Evolutionary conservation across 345 rosid genomes (phyloP).

Genomic region (Citrus sp.): DNA sequence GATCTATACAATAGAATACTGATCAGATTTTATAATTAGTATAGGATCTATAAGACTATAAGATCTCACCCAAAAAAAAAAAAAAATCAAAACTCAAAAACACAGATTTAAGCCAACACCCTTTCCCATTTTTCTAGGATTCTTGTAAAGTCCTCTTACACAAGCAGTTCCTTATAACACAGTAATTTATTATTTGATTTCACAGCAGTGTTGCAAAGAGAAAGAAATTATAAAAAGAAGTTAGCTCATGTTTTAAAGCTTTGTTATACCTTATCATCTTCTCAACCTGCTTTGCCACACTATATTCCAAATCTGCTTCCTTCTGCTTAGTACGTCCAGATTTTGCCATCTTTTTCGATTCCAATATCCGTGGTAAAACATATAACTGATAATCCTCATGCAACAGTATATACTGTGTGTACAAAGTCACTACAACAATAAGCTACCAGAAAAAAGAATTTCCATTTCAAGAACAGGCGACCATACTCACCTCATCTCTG

Average conservation of each 20-base stretch:
- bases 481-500: conserved; percentile 83
- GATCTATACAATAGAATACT: too few species aligned
- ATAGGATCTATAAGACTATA: too few species aligned
- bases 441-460: conserved; percentile 21
- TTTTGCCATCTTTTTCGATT: conserved; percentile 98
- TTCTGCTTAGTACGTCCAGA: conserved; percentile 92
- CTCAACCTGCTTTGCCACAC: conserved; percentile 98
- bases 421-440: conserved; percentile 23
- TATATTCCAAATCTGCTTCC: conserved; percentile 94
- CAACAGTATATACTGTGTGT: conserved; percentile 74
- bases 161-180: background rate
- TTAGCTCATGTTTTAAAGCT: background rate
- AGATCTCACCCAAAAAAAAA: too few species aligned
- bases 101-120: too few species aligned
- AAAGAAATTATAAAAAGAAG: background rate
- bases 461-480: conserved; percentile 2
- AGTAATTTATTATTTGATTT: background rate
- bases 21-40: too few species aligned
- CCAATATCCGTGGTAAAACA: conserved; percentile 93
- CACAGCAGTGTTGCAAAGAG: background rate
- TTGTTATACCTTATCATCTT: conserved; percentile 81
- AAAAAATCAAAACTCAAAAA: too few species aligned
- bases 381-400: conserved; percentile 95
- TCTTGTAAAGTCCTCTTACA: background rate
- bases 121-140: background rate